Base-by-base conservation (phyloP, 2,329 filamentous ascomycete species). In the Xylariaceae sp. region DNA sequence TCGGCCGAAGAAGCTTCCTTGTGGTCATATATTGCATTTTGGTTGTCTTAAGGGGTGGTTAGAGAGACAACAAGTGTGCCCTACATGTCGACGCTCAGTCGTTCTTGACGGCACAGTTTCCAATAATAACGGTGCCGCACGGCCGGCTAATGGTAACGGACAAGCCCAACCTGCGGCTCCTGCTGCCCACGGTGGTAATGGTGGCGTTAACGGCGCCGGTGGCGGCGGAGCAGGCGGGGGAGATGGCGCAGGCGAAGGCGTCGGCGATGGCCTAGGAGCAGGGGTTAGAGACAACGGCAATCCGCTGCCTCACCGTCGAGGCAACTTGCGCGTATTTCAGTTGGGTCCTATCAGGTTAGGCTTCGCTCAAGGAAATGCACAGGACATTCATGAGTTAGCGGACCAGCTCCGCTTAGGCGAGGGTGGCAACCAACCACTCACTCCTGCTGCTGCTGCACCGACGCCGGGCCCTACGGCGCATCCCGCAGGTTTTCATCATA, bases 41-140 rank as follows among this genome's bases (percentile, higher is more conserved):
- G 88, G 92, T 52, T 99, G 94, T 73, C 83, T 99, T 59, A 91
- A 94, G 74, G 96, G 92, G 73, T 99, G 94, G 94, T 82, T 99
- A 34, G 94, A 99, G 77, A 83, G 94, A 64, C 94, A 99, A 74
- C 94, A 99, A 76, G 92, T 96, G 39, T 99, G 94, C 72, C 94
- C 94, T 5, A 99, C 92, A 2, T 99, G 94, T 73, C 86, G 94
- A 67, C 84, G 89, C 54, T 87, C 93, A 13, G 94, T 96, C 13
- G 88, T 91, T 9, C 77, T 91, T 44, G 81, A 82, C 1, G 75
- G 70, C 63, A 62, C 71, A 48, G 60, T 71, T 51, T 69, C 69
- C 58, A 76, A 74, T 60, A 72, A 72, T n/a, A 70, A 72, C 8
- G 60, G 59, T 58, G 68, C 69, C 51, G 67, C 66, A 10, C 51